phyloP scores from a whole-genome alignment of 2,329 filamentous ascomycete species.

The Seiridium cupressi region DNA sequence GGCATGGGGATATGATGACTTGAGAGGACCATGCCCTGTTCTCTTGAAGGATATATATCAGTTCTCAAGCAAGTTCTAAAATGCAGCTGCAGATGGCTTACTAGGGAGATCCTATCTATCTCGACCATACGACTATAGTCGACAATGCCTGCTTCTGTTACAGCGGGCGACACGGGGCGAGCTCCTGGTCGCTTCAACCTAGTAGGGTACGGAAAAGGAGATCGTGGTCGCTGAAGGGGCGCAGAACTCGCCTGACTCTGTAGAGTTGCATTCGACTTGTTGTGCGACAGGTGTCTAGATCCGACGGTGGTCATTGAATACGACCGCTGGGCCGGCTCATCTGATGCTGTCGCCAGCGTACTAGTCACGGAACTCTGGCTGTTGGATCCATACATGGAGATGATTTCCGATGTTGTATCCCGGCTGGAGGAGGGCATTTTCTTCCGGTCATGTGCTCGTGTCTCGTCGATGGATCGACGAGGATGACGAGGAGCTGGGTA shows the following conservation, averaged over 20 bases:
- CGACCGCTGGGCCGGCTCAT: conserved; percentile 45
- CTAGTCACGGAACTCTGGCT: conserved; percentile 43
- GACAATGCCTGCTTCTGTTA: conserved; percentile 44
- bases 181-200: conserved; percentile 54
- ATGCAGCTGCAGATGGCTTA: conserved; percentile 24
- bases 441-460: conserved; percentile 36
- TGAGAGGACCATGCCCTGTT: conserved; percentile 41
- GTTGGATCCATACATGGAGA: conserved; percentile 55
- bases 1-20: conserved; percentile 32
- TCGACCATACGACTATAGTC: conserved; percentile 51
- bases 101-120: conserved; percentile 46
- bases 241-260: conserved; percentile 43
- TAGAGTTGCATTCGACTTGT: conserved; percentile 45
- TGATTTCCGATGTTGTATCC: conserved; percentile 53
- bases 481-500: conserved; percentile 19
- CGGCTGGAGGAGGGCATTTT: conserved; percentile 46
- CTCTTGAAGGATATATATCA: conserved; percentile 30
- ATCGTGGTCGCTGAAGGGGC: conserved; percentile 50
- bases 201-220: conserved; percentile 58
- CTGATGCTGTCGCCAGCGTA: conserved; percentile 38
- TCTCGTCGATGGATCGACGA: conserved; percentile 29
- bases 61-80: background rate
- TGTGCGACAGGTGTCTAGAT: conserved; percentile 43
- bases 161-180: conserved; percentile 46
- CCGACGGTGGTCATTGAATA: conserved; percentile 55